phyloP scores from a whole-genome alignment of 2,329 filamentous ascomycete genomes.

The Cytospora piceicola region DNA sequence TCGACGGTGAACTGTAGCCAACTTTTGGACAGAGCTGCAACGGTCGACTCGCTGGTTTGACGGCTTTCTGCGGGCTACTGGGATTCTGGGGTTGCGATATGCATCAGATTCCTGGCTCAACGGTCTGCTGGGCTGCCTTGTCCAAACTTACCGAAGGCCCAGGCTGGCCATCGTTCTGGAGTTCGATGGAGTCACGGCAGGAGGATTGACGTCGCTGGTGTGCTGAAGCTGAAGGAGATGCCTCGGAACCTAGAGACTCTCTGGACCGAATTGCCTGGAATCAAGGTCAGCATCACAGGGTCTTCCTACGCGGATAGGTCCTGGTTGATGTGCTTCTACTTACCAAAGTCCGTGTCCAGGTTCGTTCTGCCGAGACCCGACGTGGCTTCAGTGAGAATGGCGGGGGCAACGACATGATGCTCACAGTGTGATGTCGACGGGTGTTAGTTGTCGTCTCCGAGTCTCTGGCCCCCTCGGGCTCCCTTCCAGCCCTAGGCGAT shows the following conservation, averaged over 20 bases:
- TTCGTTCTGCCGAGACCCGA: not conserved
- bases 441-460: not conserved
- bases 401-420: not conserved
- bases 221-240: not conserved
- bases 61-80: conserved; percentile 19
- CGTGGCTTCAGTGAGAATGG: conserved; percentile 23
- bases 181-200: conserved; percentile 2
- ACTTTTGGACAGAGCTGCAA: conserved; percentile 9
- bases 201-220: conserved; percentile 16
- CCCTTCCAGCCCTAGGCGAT: not conserved
- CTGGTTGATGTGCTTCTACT: not conserved
- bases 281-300: conserved; percentile 6
- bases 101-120: not conserved
- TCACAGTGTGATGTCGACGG: not conserved
- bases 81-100: conserved; percentile 9
- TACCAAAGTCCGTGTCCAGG: conserved; percentile 22
- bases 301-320: not conserved
- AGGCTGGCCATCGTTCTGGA: conserved; percentile 18
- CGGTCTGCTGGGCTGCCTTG: not conserved
- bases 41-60: conserved; percentile 9
- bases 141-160: conserved; percentile 26
- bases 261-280: conserved; percentile 24
- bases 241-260: conserved; percentile 10
- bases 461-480: not conserved
- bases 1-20: conserved; percentile 1